Evolutionary conservation across 129 eudicot species (phyloP).

Genomic region (Oenanthe sinensis): DNA sequence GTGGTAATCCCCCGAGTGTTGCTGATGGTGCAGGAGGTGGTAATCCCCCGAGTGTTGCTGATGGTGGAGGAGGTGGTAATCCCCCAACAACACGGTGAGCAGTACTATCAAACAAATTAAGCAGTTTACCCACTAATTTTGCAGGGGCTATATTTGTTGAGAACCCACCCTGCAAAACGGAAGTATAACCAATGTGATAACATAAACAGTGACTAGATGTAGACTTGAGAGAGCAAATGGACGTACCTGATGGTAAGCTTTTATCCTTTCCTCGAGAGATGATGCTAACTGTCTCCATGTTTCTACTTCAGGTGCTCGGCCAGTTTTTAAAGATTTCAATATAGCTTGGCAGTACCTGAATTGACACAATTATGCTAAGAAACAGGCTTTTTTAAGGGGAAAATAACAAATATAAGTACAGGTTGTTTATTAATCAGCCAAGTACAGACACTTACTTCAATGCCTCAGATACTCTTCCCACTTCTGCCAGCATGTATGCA

Average conservation of each 20-base stretch:
- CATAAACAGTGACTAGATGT: not conserved
- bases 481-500: slow-evolving; percentile 96
- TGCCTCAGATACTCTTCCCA: slow-evolving; percentile 84
- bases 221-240: not conserved
- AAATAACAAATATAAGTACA: not conserved
- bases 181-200: slow-evolving; percentile 1
- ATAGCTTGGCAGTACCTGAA: slow-evolving; percentile 91
- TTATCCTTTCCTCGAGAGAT: slow-evolving; percentile 90
- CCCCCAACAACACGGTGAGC: slow-evolving; percentile 83
- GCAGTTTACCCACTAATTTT: slow-evolving; percentile 73
- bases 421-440: not conserved
- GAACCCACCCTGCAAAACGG: slow-evolving; percentile 70
- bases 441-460: slow-evolving; percentile 45
- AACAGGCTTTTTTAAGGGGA: not conserved
- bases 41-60: slow-evolving; percentile 19
- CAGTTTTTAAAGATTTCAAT: slow-evolving; percentile 71
- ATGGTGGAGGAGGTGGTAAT: slow-evolving; percentile 70
- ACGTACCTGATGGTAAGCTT: slow-evolving; percentile 79
- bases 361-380: slow-evolving; percentile 16
- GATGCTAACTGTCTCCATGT: slow-evolving; percentile 54
- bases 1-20: slow-evolving; percentile 9
- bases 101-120: slow-evolving; percentile 78
- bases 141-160: slow-evolving; percentile 83
- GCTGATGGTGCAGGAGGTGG: slow-evolving; percentile 35
- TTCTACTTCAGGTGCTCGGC: slow-evolving; percentile 76